These are phyloP conservation scores for Stemphylium beticola DNA, from an alignment of 2,329 filamentous ascomycete species.

Conservation along the genomic window DNA sequence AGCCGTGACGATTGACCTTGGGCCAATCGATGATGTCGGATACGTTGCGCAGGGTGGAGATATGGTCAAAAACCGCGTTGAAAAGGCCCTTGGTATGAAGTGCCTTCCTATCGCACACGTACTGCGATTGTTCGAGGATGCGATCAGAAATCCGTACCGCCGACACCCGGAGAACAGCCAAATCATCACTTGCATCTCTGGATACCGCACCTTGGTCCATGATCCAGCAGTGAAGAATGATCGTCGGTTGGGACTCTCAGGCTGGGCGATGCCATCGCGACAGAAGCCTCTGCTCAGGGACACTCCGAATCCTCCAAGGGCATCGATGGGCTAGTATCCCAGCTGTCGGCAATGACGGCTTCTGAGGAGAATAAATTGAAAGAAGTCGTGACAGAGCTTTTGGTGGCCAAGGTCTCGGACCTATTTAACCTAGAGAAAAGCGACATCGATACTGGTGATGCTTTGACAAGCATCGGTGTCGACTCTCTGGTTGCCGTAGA, in stretches of 20 bases:
- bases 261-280: background rate
- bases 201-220: background rate
- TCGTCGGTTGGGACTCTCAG: background rate
- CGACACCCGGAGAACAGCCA: background rate
- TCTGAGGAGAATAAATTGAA: too few species aligned
- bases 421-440: background rate
- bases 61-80: background rate
- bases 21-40: constrained; percentile 54
- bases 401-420: constrained; percentile 1
- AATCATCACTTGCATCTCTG: background rate
- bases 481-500: constrained; percentile 7
- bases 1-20: constrained; percentile 58
- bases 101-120: background rate
- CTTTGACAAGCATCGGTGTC: constrained; percentile 1
- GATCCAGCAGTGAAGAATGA: background rate
- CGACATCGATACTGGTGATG: background rate
- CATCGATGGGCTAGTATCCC: background rate
- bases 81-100: constrained; percentile 3
- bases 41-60: constrained; percentile 30
- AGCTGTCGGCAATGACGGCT: too few species aligned
- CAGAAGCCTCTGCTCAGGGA: background rate
- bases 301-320: background rate
- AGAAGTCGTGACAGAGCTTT: background rate
- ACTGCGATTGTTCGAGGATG: constrained; percentile 1
- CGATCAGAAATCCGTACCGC: constrained; percentile 1